A percentile compares a stretch with the other conserved stretches of the same genome.
Conservation (phyloP, 192 early-diverging fungal genomes). For the Geranomyces michiganensis region DNA sequence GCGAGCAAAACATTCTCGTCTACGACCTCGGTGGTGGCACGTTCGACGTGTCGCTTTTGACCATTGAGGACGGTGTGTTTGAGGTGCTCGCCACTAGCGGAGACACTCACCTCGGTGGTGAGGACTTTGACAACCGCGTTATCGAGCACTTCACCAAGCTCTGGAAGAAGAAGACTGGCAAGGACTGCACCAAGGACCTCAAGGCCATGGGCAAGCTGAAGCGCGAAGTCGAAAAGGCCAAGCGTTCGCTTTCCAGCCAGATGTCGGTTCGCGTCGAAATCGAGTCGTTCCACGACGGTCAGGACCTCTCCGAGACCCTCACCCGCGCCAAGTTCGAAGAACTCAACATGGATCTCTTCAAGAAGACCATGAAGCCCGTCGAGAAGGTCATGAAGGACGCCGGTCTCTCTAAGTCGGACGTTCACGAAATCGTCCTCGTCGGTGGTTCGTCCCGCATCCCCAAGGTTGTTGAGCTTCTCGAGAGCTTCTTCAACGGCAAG, state of each 20-base stretch:
- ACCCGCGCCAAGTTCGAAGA: slow-evolving; percentile 94
- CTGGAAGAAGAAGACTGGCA: slow-evolving; percentile 98
- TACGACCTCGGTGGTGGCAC: slow-evolving; percentile 92
- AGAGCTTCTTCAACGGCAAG: slow-evolving; percentile 94
- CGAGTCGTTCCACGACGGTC: slow-evolving; percentile 86
- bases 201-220: slow-evolving; percentile 93
- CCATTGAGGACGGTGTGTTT: slow-evolving; percentile 93
- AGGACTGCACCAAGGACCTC: slow-evolving; percentile 87
- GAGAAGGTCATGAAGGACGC: slow-evolving; percentile 90
- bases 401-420: slow-evolving; percentile 79
- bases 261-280: slow-evolving; percentile 86
- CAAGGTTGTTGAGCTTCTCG: slow-evolving; percentile 82
- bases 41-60: slow-evolving; percentile 93
- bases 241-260: slow-evolving; percentile 83
- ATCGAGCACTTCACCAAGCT: slow-evolving; percentile 90
- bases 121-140: slow-evolving; percentile 99
- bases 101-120: slow-evolving; percentile 94
- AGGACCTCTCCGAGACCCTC: slow-evolving; percentile 90
- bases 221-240: slow-evolving; percentile 93
- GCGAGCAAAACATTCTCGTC: slow-evolving; percentile 84
- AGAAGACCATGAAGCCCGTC: slow-evolving; percentile 85
- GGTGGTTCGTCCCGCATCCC: slow-evolving; percentile 95
- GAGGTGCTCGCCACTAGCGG: slow-evolving; percentile 93
- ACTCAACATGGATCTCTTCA: slow-evolving; percentile 87
- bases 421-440: slow-evolving; percentile 91